Conservation (phyloP, 1,284 basidiomycete species). For the Tylopilus sp. region DNA sequence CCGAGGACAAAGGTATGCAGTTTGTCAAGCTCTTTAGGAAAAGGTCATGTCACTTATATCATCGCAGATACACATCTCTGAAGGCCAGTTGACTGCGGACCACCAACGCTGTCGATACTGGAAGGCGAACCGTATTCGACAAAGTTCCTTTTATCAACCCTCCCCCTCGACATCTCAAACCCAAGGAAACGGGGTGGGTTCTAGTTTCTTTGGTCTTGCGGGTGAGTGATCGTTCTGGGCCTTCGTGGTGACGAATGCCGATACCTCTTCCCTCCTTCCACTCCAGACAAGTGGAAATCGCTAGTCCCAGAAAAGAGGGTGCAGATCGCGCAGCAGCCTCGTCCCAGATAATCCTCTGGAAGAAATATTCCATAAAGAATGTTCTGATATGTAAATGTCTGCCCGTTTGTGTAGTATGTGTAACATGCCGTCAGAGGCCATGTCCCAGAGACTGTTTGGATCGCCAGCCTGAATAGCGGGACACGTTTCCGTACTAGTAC, state of each 20-base stretch:
- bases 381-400: background rate
- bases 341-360: conserved; percentile 4
- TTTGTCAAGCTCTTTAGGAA: background rate
- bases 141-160: conserved; percentile 29
- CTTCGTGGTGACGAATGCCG: background rate
- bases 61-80: conserved; percentile 22
- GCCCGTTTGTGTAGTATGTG: conserved; percentile 4
- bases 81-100: conserved; percentile 22
- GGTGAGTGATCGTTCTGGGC: conserved; percentile 14
- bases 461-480: too few species aligned
- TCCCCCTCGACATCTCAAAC: conserved; percentile 10
- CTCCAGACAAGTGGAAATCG: conserved; percentile 27
- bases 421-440: background rate
- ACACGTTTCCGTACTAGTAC: too few species aligned
- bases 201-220: conserved; percentile 21
- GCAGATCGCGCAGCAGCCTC: conserved; percentile 18
- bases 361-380: background rate
- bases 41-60: background rate
- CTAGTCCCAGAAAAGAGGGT: conserved; percentile 20
- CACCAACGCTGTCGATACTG: conserved; percentile 30
- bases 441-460: background rate
- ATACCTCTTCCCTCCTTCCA: background rate
- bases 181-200: conserved; percentile 15
- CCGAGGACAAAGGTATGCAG: conserved; percentile 31
- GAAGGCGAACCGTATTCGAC: conserved; percentile 29